Evolutionary conservation across 805 yeast species (phyloP).

Genomic region (Kodamaea sagamina): DNA sequence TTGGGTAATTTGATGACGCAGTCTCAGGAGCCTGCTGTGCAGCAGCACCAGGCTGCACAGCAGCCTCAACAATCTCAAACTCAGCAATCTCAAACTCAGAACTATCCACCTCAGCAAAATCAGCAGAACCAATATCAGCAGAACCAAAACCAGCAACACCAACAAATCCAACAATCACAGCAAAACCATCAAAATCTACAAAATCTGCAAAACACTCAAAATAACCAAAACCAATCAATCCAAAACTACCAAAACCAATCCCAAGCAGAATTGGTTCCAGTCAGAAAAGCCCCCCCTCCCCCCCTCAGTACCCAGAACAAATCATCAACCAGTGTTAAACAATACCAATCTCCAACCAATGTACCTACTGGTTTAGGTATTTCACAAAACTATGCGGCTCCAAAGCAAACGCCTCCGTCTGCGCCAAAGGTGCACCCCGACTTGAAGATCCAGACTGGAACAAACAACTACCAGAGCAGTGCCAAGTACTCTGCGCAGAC

Average conservation of each 20-base stretch:
- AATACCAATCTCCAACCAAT: conserved; percentile 14
- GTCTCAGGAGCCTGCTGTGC: conserved; percentile 15
- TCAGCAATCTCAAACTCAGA: too few species aligned
- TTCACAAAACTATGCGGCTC: conserved; percentile 22
- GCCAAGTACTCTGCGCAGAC: conserved; percentile 1
- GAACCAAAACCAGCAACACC: conserved; percentile 17
- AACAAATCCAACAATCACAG: conserved; percentile 3
- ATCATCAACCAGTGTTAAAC: conserved; percentile 6
- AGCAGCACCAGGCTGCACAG: neutral
- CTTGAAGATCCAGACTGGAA: conserved; percentile 32
- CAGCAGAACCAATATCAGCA: neutral
- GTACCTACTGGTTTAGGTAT: conserved; percentile 29
- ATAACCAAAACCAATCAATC: conserved; percentile 16
- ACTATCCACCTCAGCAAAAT: neutral
- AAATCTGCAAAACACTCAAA: neutral
- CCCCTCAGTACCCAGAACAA: conserved; percentile 27
- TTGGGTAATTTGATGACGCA: conserved; percentile 34
- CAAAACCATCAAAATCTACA: conserved; percentile 5
- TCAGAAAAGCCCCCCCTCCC: conserved; percentile 59
- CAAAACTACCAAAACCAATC: conserved; percentile 7
- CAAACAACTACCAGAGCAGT: conserved; percentile 23
- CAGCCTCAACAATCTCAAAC: neutral
- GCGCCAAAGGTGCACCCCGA: conserved; percentile 27
- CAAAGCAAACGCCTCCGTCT: conserved; percentile 36
- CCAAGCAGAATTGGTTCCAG: conserved; percentile 40